phyloP scores from a whole-genome alignment of 2,329 filamentous ascomycete genomes.

The Penicillium sp. region DNA sequence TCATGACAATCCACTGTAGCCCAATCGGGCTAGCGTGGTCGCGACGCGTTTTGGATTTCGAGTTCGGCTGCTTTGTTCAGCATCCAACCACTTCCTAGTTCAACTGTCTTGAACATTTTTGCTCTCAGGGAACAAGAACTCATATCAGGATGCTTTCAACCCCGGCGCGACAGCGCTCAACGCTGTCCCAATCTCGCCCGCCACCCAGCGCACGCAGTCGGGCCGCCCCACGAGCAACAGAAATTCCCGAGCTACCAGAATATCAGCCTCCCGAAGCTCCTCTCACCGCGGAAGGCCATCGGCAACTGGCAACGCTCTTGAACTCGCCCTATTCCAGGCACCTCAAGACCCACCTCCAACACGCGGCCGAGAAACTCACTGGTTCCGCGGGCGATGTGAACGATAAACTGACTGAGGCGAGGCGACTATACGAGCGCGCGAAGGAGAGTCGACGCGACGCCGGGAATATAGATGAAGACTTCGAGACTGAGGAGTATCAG shows the following conservation, averaged over 20 bases:
- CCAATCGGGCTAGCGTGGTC: slow-evolving; percentile 30
- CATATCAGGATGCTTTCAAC: slow-evolving; percentile 14
- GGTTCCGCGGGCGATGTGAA: slow-evolving; percentile 52
- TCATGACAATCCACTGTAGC: slow-evolving; percentile 18
- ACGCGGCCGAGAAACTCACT: slow-evolving; percentile 46
- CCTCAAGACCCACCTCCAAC: slow-evolving; percentile 47
- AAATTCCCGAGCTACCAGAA: slow-evolving; percentile 36
- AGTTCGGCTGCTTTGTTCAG: slow-evolving; percentile 8
- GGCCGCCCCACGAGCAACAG: slow-evolving; percentile 1
- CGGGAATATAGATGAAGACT: slow-evolving; percentile 13
- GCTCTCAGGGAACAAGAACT: background rate
- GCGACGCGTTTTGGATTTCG: slow-evolving; percentile 26
- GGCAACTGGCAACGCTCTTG: slow-evolving; percentile 44
- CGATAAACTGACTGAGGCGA: slow-evolving; percentile 46
- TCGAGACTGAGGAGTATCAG: slow-evolving; percentile 28
- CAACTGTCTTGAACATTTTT: too few relatives aligned
- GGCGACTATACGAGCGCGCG: slow-evolving; percentile 34
- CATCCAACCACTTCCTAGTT: slow-evolving; percentile 1
- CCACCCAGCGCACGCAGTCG: slow-evolving; percentile 9
- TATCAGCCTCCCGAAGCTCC: slow-evolving; percentile 53
- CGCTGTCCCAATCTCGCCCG: slow-evolving; percentile 12
- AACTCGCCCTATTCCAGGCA: slow-evolving; percentile 39
- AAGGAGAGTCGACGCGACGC: slow-evolving; percentile 32
- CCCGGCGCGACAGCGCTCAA: slow-evolving; percentile 12
- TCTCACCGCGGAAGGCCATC: slow-evolving; percentile 46